phyloP scores from a whole-genome alignment of 352 stramenopile species.

The Phytophthora palmivora region DNA sequence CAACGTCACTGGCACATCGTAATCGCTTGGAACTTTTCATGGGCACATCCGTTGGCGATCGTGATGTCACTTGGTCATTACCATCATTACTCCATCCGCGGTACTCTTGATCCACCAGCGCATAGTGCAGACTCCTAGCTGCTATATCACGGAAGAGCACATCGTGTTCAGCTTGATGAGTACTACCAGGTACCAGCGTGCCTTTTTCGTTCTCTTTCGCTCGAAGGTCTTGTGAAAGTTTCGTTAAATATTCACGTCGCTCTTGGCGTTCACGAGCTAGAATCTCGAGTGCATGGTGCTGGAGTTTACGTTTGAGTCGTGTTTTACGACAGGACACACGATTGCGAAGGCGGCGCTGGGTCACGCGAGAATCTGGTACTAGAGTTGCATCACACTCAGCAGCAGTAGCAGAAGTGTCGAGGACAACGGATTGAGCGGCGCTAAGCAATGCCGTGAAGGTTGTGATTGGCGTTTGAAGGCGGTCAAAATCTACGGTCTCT shows the following conservation, averaged over 20 bases:
- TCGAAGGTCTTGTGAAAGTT: constrained; percentile 31
- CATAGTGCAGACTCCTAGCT: constrained; percentile 44
- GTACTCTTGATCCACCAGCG: constrained; percentile 45
- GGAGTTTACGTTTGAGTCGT: constrained; percentile 52
- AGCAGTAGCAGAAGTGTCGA: not conserved
- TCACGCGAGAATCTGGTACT: constrained; percentile 7
- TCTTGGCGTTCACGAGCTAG: constrained; percentile 38
- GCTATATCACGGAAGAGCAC: constrained; percentile 37
- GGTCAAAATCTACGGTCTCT: not conserved
- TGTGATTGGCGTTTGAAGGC: constrained; percentile 16
- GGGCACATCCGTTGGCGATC: too few species aligned
- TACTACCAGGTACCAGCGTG: not conserved
- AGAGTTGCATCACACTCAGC: constrained; percentile 1
- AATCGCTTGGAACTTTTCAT: too few species aligned
- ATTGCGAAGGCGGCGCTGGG: constrained; percentile 46
- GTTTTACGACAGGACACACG: constrained; percentile 58
- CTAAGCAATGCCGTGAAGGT: constrained; percentile 37
- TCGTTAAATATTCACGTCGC: constrained; percentile 42
- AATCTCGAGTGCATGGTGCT: constrained; percentile 36
- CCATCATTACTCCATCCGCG: constrained; percentile 11
- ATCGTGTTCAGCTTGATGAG: not conserved
- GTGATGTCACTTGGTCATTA: not conserved
- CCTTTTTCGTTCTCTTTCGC: not conserved
- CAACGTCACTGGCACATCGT: too few species aligned
- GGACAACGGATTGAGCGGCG: constrained; percentile 29